Evolutionary conservation across 352 stramenopile genomes (phyloP), one percentile per base, ranked within the genome.

Genomic region (Globisporangium nodosum): DNA sequence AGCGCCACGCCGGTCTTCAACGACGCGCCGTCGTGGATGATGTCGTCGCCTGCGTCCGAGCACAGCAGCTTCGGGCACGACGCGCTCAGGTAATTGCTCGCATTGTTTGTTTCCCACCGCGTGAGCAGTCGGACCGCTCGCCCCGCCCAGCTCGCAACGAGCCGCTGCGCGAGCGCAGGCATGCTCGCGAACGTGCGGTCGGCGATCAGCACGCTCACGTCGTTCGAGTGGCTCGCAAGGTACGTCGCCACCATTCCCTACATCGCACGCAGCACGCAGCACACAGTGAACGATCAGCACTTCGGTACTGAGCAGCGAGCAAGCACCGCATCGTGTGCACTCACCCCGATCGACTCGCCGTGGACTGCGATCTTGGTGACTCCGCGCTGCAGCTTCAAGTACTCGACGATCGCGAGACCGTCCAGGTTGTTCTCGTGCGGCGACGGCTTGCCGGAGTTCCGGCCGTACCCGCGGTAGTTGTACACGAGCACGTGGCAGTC

Each of bases 401-500:
- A 91, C 16, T 81, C 68, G 31, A 92, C 74, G 52, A 95, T 83
- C 5, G 83, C 83, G n/a, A 92, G 35, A 5, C 66, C 79, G 55
- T 93, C 84, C 15, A 78, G 56, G 37, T 90, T 91, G 60, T 93
- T 73, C 40, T 74, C 65, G 30, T 53, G 49, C 20, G 84, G 84
- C 1, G 78, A 88, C 6, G 84, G 84, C 18, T 65, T 70, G 12
- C 84, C 84, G 45, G 71, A 68, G 55, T 80, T 90, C 7, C 84
- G 79, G 16, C 86, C 86, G 61, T 96, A 96, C 11, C 86, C 86
- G 13, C 86, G 84, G 55, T 96, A 96, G 65, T 96, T 96, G 62
- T 85, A 96, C 42, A 96, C 69, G 13, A 94, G 70, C 52, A 96
- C 79, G 52, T 94, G 74, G 50, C 81, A 92, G 37, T 84, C 66